These are phyloP conservation scores for Nitzschia putrida DNA, from an alignment of 108 stramenopile species.

Conservation along the genomic window DNA sequence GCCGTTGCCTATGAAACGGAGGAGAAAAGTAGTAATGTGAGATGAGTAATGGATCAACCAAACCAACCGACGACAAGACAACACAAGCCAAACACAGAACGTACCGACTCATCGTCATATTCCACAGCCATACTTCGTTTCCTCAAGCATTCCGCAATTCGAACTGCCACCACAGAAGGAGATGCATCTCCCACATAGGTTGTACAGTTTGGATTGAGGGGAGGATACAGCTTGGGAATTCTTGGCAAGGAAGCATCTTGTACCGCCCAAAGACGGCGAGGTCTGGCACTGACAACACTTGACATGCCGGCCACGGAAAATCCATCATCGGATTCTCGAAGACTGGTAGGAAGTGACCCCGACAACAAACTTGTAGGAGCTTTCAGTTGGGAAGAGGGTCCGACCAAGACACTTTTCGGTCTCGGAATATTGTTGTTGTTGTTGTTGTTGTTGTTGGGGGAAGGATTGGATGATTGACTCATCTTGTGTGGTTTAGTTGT, in stretches of 20 bases:
- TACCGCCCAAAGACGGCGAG: conserved; percentile 46
- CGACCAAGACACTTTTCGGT: conserved; percentile 7
- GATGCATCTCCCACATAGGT: conserved; percentile 40
- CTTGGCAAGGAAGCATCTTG: conserved; percentile 28
- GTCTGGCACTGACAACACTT: conserved; percentile 4
- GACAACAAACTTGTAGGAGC: conserved; percentile 19
- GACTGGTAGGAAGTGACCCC: conserved; percentile 1
- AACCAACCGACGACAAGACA: background rate
- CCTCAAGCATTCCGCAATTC: conserved; percentile 53
- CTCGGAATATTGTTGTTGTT: background rate
- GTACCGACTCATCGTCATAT: conserved; percentile 57
- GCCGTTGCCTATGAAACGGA: conserved; percentile 30
- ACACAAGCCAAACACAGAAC: background rate
- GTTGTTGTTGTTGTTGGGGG: background rate
- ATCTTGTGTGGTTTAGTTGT: too few relatives aligned
- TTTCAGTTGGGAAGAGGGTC: conserved; percentile 14
- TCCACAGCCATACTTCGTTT: conserved; percentile 52
- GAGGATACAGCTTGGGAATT: conserved; percentile 50
- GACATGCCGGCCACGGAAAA: background rate
- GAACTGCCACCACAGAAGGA: conserved; percentile 54
- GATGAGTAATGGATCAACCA: too few relatives aligned
- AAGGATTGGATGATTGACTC: too few relatives aligned
- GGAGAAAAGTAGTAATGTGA: background rate
- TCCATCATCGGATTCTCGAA: background rate
- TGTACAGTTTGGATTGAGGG: conserved; percentile 38